phyloP scores from a whole-genome alignment of 768 basidiomycete genomes.

The Rhodosporidiobolus odoratus region DNA sequence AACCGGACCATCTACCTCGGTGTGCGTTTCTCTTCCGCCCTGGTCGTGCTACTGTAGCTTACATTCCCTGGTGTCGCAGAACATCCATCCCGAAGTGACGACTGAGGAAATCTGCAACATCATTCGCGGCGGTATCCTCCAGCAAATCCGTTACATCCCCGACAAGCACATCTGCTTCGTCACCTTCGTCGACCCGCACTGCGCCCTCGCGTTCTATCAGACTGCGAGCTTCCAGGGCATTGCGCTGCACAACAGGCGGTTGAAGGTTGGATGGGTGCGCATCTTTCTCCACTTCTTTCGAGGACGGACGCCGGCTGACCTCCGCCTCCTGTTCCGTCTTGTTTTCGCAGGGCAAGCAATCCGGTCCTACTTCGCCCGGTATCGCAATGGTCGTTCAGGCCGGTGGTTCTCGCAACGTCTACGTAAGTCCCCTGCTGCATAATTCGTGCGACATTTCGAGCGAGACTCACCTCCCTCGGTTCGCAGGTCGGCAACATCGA shows the following conservation, averaged over 20 bases:
- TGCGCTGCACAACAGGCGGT: constrained; percentile 82
- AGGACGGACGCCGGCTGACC: not conserved
- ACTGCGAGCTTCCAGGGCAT: constrained; percentile 83
- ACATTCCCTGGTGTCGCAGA: constrained; percentile 43
- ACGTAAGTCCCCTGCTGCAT: constrained; percentile 45
- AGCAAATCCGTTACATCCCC: constrained; percentile 89
- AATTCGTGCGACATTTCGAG: not conserved
- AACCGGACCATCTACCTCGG: constrained; percentile 94
- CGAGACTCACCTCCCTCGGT: not conserved
- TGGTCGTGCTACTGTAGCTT: not conserved
- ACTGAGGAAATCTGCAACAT: constrained; percentile 94
- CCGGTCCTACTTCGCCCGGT: constrained; percentile 75
- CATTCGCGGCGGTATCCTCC: constrained; percentile 90
- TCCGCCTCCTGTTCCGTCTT: not conserved
- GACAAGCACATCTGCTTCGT: constrained; percentile 94
- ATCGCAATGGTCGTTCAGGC: constrained; percentile 82
- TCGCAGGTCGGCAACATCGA: constrained; percentile 55
- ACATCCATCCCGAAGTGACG: constrained; percentile 92
- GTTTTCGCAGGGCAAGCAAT: constrained; percentile 66
- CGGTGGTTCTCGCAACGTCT: constrained; percentile 93
- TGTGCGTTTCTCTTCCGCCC: constrained; percentile 2
- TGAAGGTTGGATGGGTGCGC: constrained; percentile 82
- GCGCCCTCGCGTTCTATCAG: constrained; percentile 90
- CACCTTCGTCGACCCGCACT: constrained; percentile 74
- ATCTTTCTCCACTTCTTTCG: not conserved